Percentiles rank a stretch among this genome's conserved stretches.
Conservation (phyloP, 805 yeast species). For the Candida montana region DNA sequence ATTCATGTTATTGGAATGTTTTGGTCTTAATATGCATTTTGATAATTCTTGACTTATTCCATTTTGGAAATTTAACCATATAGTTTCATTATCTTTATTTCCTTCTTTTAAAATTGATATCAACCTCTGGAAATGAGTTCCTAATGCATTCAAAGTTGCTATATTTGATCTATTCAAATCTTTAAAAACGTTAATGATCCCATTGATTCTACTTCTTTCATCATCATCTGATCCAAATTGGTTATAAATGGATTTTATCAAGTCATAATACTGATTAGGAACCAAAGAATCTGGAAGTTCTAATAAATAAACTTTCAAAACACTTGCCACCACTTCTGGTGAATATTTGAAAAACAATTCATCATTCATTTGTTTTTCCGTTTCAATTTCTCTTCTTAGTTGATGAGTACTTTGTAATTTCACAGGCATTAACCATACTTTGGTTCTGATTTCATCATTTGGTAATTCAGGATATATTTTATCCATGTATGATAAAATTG, state of each 20-base stretch:
- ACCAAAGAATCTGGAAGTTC: slow-evolving; percentile 78
- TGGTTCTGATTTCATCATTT: slow-evolving; percentile 62
- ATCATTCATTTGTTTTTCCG: slow-evolving; percentile 37
- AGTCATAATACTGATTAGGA: slow-evolving; percentile 58
- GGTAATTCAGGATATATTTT: slow-evolving; percentile 60
- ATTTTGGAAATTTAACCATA: slow-evolving; percentile 33
- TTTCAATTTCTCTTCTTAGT: slow-evolving; percentile 53
- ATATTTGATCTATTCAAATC: slow-evolving; percentile 66
- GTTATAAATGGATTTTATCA: slow-evolving; percentile 61
- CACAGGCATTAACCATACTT: slow-evolving; percentile 65
- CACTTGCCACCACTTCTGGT: slow-evolving; percentile 61
- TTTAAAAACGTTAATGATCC: slow-evolving; percentile 58
- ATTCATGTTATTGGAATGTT: slow-evolving; percentile 38
- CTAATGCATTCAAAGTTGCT: slow-evolving; percentile 76
- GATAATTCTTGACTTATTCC: slow-evolving; percentile 66
- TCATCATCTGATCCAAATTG: slow-evolving; percentile 35
- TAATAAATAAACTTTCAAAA: slow-evolving; percentile 64
- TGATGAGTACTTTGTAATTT: slow-evolving; percentile 56
- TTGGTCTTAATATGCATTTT: slow-evolving; percentile 52
- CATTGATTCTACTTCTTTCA: slow-evolving; percentile 42
- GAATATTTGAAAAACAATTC: slow-evolving; percentile 30
- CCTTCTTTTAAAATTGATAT: slow-evolving; percentile 45
- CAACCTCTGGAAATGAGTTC: slow-evolving; percentile 67
- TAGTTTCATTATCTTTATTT: slow-evolving; percentile 30
- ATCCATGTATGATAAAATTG: slow-evolving; percentile 64